A percentile compares a stretch with the other conserved stretches of the same genome.
phyloP scores from a whole-genome alignment of 1,139 yeast species.

The Nakaseomyces uthaithaninus region DNA sequence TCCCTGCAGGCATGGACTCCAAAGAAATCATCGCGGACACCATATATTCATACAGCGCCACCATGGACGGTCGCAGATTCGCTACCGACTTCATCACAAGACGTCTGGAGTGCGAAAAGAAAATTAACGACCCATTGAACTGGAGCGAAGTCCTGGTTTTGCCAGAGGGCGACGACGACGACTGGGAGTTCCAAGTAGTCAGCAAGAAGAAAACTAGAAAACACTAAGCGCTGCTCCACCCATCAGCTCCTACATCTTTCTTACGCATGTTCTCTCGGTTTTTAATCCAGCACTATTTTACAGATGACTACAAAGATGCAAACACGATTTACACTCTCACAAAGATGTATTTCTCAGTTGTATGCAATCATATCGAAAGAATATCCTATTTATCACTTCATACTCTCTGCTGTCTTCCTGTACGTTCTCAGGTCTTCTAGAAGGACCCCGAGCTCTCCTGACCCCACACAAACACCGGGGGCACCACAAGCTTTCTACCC shows the following conservation, averaged over 20 bases:
- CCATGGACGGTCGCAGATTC: constrained; percentile 92
- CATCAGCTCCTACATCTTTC: too few relatives aligned
- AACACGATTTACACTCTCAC: too few relatives aligned
- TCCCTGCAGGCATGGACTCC: constrained; percentile 69
- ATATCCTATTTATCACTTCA: too few relatives aligned
- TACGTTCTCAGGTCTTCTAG: not conserved
- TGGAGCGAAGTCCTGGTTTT: constrained; percentile 61
- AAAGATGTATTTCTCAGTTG: too few relatives aligned
- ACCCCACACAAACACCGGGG: not conserved
- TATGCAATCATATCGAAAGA: too few relatives aligned
- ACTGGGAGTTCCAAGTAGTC: constrained; percentile 73
- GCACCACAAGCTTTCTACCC: not conserved
- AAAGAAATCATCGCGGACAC: constrained; percentile 87
- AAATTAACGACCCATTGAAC: constrained; percentile 47
- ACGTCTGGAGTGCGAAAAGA: constrained; percentile 61
- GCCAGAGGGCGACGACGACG: constrained; percentile 56
- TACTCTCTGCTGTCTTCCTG: too few relatives aligned
- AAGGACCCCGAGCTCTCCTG: not conserved
- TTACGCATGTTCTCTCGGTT: too few relatives aligned
- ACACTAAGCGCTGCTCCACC: constrained; percentile 13
- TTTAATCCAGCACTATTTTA: too few relatives aligned
- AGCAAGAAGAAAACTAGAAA: constrained; percentile 53
- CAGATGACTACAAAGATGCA: too few relatives aligned
- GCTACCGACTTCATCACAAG: constrained; percentile 83
- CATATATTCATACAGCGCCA: constrained; percentile 78